Evolutionary conservation across 2,329 filamentous ascomycete species (phyloP), one percentile per base, ranked within the genome.

Genomic region (Fusarium illudens): DNA sequence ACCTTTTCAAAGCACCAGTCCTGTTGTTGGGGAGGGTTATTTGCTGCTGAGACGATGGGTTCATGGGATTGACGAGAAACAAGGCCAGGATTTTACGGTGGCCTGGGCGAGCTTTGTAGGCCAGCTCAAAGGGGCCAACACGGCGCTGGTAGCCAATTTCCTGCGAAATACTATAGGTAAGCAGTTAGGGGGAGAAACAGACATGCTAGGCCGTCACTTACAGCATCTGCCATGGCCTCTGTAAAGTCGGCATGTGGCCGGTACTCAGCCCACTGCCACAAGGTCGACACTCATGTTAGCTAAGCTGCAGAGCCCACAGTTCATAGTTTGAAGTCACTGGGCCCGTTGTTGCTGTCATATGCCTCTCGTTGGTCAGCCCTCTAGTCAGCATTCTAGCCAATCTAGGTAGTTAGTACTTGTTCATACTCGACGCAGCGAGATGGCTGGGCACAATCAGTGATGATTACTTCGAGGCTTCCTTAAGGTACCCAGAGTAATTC

Each of bases 81-180:
- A 63, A 3, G 1, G 46, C 46, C 5, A 53, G 52, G 5, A 58
- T 64, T 19, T 62, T 64, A 12, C 58, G 20, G 6, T 63, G 46
- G 4, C 61, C 61, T 0, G 36, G 46, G 4, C 32, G n/a, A 2
- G 44, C 27, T 0, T 36, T 36, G 32, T 64, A 52, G 3, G 11
- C 27, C n/a, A 64, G 6, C 25, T 27, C 32, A 22, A 64, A 58
- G 1, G 30, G 30, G 5, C 25, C 34, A 5, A 58, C 46, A 8
- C 32, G 46, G 4, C 53, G 53, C 1, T 64, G 59, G 12, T 50
- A 22, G 3, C 61, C 58, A 9, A 64, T 33, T 1, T 51, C 12
- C 10, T 62, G 58, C 1, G 7, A 48, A 22, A 13, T 22, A 36
- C 36, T 33, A 13, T 13, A 10, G 13, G 36, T 22, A 42, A 20